Percentiles rank a stretch among this genome's conserved stretches.
Conservation (phyloP, 371 early-diverging fungal genomes). For the Lichtheimia corymbifera region DNA sequence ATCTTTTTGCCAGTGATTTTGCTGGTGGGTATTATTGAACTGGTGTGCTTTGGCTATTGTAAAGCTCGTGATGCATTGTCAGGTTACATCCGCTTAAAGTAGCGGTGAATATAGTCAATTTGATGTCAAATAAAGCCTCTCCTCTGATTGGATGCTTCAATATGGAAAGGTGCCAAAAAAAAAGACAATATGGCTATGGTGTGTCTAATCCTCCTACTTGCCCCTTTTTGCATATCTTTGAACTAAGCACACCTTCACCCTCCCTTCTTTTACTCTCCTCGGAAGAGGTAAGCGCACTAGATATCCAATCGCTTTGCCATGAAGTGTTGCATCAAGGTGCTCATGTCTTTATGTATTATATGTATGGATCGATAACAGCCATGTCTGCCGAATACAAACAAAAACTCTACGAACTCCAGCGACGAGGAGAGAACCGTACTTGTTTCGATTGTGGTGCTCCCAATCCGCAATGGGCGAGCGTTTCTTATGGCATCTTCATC, state of each 20-base stretch:
- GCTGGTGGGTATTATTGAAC: slow-evolving; percentile 19
- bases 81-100: slow-evolving; percentile 3
- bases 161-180: no score
- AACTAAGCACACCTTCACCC: neutral
- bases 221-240: no score
- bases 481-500: slow-evolving; percentile 94
- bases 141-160: no score
- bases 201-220: no score
- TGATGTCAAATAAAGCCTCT: no score
- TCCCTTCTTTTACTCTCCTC: neutral
- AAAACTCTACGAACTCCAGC: slow-evolving; percentile 70
- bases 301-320: no score
- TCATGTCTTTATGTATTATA: neutral
- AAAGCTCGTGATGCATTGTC: neutral
- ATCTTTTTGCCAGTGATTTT: slow-evolving; percentile 38
- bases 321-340: no score
- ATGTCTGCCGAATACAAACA: slow-evolving; percentile 66
- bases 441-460: slow-evolving; percentile 87
- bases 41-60: neutral
- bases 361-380: neutral
- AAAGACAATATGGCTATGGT: no score
- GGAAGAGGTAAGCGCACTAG: no score
- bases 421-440: slow-evolving; percentile 69
- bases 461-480: slow-evolving; percentile 94
- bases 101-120: no score